A percentile compares a stretch with the other conserved stretches of the same genome.
Conservation (phyloP, 73 alveolate genomes). For the Blepharisma japonicum region DNA sequence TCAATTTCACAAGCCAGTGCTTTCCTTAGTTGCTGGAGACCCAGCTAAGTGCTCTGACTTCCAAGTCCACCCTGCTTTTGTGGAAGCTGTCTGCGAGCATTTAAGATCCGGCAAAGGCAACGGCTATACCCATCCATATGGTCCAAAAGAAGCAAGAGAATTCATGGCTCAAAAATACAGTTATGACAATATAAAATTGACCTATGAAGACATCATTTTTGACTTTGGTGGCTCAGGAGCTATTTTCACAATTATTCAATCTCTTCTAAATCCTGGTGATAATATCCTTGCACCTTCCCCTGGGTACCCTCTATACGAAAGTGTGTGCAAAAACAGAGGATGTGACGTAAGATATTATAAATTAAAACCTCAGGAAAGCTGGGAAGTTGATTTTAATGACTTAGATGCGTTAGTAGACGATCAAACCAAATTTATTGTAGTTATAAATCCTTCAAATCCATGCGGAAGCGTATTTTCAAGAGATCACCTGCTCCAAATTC, state of each 20-base stretch:
- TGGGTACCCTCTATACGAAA: slow-evolving; percentile 68
- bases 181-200: slow-evolving; percentile 31
- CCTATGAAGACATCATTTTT: slow-evolving; percentile 63
- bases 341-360: slow-evolving; percentile 58
- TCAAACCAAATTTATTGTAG: slow-evolving; percentile 57
- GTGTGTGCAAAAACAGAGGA: slow-evolving; percentile 44
- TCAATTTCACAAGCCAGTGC: neutral
- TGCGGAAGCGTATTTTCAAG: slow-evolving; percentile 79
- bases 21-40: neutral
- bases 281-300: slow-evolving; percentile 81
- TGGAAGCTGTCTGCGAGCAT: neutral
- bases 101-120: neutral
- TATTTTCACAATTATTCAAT: slow-evolving; percentile 53
- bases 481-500: slow-evolving; percentile 60
- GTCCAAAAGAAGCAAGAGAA: slow-evolving; percentile 25
- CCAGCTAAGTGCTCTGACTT: neutral
- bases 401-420: slow-evolving; percentile 51
- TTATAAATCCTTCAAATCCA: slow-evolving; percentile 82
- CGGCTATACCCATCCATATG: neutral
- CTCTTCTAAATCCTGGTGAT: slow-evolving; percentile 71
- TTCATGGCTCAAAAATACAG: slow-evolving; percentile 34
- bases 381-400: slow-evolving; percentile 65
- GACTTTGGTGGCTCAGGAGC: slow-evolving; percentile 77
- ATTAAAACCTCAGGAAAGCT: slow-evolving; percentile 63
- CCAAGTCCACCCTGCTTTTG: neutral